Evolutionary conservation across 129 eudicot genomes (phyloP), one percentile per base, ranked within the genome.

Genomic region (Deinandra increscens): DNA sequence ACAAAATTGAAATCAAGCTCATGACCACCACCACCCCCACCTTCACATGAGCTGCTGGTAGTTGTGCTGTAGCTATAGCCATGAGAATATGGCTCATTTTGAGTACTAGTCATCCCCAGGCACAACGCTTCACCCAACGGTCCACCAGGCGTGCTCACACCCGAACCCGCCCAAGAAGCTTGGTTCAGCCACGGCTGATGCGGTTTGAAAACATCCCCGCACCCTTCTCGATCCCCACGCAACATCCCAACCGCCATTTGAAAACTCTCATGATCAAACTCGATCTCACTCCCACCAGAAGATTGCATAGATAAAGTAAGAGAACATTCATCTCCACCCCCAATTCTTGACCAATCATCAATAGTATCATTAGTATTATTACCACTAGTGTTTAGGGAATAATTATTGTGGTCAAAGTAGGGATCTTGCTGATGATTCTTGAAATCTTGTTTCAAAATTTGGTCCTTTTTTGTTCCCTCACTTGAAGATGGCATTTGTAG

Each of bases 101-200:
- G 60, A 20, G 50, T 3, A 60, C 82, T 75, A 20, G 77, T 60
- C 50, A 77, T 71, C 4, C 96, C 92, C 4, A 83, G 82, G 34
- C 96, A 83, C 87, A 89, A 75, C 1, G 92, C 96, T 64, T 89
- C 96, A 58, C 89, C 96, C 37, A 89, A 76, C 1, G 96, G 96
- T 14, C 96, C 96, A 64, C 96, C 96, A 9, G 91, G 88, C 9
- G 81, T n/a, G n/a, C n/a, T 58, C 41, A 31, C 18, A 58, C 64
- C 19, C 38, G 84, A 75, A 66, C 65, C 74, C 80, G 72, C 75
- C 95, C 95, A 84, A 7, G 81, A 66, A 65, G 63, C 75, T 41
- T 78, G 75, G 64, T 45, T 77, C 77, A 77, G 37, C 94, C 83
- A 77, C 73, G 72, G 78, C 14, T 49, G 54, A 0, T 34, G 31